Evolutionary conservation across 2,329 filamentous ascomycete genomes (phyloP).

Genomic region (Talaromyces sp.): DNA sequence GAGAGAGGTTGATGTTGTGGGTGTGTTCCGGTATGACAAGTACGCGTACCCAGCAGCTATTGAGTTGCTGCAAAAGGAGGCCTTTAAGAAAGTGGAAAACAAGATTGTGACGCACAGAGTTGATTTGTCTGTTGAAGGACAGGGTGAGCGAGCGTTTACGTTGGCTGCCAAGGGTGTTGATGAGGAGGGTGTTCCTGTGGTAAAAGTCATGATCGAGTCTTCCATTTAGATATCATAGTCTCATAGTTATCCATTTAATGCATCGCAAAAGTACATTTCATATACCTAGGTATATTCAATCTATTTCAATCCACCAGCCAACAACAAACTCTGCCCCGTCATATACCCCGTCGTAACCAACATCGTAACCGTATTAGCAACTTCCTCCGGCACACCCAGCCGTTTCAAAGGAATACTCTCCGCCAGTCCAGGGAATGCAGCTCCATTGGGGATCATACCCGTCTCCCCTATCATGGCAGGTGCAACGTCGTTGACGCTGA

Average conservation of each 20-base stretch:
- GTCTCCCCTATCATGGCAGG: conserved; percentile 67
- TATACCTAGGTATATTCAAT: neutral
- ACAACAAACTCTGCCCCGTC: conserved; percentile 56
- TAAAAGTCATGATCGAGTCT: conserved; percentile 53
- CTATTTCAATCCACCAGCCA: conserved; percentile 43
- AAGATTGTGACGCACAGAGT: conserved; percentile 56
- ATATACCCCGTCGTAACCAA: conserved; percentile 60
- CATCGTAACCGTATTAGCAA: conserved; percentile 62
- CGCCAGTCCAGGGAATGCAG: conserved; percentile 59
- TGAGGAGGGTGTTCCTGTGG: conserved; percentile 52
- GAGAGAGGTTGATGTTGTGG: conserved; percentile 57
- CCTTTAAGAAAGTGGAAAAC: conserved; percentile 50
- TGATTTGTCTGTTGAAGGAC: conserved; percentile 40
- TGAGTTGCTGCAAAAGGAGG: conserved; percentile 52
- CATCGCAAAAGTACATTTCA: neutral
- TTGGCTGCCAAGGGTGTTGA: conserved; percentile 53
- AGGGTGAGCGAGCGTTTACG: conserved; percentile 53
- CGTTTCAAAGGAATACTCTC: conserved; percentile 60
- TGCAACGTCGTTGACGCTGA: conserved; percentile 67
- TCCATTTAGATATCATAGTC: conserved; percentile 16
- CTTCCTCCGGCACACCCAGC: conserved; percentile 59
- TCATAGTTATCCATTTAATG: neutral
- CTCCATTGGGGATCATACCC: conserved; percentile 61
- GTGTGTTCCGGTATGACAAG: conserved; percentile 56
- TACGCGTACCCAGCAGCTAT: conserved; percentile 57